Conservation (phyloP, 805 yeast species). For the Hanseniaspora vineae region DNA sequence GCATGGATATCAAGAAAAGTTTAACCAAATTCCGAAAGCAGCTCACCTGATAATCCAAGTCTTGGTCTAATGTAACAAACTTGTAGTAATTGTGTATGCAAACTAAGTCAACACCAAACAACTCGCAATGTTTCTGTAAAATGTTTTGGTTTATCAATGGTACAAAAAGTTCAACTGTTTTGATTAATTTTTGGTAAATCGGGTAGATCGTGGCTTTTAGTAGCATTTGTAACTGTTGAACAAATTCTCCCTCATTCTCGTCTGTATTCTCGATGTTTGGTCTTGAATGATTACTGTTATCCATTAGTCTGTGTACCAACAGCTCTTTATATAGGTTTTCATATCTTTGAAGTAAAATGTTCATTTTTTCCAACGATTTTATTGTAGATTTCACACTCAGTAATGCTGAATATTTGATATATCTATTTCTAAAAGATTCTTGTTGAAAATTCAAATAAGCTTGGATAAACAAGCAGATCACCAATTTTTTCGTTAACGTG, state of each 20-base stretch:
- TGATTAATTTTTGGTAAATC: conserved; percentile 15
- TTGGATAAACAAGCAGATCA: neutral
- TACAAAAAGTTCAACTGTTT: conserved; percentile 17
- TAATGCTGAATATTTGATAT: neutral
- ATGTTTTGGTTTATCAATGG: conserved; percentile 22
- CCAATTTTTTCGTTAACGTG: neutral
- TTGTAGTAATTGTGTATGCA: neutral
- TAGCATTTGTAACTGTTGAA: conserved; percentile 18
- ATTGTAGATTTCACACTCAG: conserved; percentile 5
- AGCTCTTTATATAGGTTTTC: conserved; percentile 21
- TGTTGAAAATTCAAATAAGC: neutral
- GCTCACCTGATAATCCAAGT: neutral
- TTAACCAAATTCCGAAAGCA: neutral
- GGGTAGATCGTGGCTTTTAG: conserved; percentile 22
- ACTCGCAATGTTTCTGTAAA: conserved; percentile 30
- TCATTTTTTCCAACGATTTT: conserved; percentile 13
- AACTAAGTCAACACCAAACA: conserved; percentile 26
- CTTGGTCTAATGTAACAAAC: neutral
- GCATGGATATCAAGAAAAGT: neutral
- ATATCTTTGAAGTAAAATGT: conserved; percentile 16
- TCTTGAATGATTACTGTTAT: conserved; percentile 2
- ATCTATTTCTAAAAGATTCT: neutral
- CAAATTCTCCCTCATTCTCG: conserved; percentile 5
- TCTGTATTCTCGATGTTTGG: neutral
- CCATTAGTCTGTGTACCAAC: conserved; percentile 12